phyloP scores from a whole-genome alignment of 495 filamentous ascomycete species.

The Wilcoxina mikolae region DNA sequence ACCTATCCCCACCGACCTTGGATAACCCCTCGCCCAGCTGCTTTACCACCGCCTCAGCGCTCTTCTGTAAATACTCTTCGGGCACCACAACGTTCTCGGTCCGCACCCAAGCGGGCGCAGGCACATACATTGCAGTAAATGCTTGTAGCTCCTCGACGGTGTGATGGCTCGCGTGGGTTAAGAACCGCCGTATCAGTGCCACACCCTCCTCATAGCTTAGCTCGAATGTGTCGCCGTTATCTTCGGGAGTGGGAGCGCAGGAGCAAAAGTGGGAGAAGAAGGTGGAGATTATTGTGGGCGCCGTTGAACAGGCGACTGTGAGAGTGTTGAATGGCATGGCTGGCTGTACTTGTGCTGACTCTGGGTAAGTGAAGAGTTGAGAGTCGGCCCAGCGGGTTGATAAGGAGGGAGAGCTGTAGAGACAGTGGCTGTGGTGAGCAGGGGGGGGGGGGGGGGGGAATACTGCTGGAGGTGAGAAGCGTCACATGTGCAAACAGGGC shows the following conservation, averaged over 20 bases:
- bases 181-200: conserved; percentile 71
- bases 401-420: no score
- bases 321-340: conserved; percentile 42
- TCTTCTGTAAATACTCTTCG: conserved; percentile 40
- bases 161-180: conserved; percentile 65
- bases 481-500: no score
- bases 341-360: no score
- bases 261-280: conserved; percentile 39
- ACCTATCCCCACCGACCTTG: conserved; percentile 61
- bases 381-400: no score
- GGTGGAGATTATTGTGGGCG: conserved; percentile 51
- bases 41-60: conserved; percentile 46
- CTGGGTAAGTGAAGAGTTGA: no score
- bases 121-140: conserved; percentile 82
- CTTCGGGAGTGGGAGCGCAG: not conserved
- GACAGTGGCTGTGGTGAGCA: no score
- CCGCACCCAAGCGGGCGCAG: conserved; percentile 74
- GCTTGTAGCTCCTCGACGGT: conserved; percentile 82
- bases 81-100: conserved; percentile 60
- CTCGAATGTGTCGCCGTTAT: not conserved
- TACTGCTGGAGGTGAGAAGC: no score
- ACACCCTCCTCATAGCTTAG: conserved; percentile 91
- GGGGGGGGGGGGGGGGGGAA: no score
- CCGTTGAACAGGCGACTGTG: conserved; percentile 44
- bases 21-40: conserved; percentile 73